These are phyloP conservation scores for Parastagonospora avenae DNA, from an alignment of 2,329 filamentous ascomycete species.

Conservation along the genomic window DNA sequence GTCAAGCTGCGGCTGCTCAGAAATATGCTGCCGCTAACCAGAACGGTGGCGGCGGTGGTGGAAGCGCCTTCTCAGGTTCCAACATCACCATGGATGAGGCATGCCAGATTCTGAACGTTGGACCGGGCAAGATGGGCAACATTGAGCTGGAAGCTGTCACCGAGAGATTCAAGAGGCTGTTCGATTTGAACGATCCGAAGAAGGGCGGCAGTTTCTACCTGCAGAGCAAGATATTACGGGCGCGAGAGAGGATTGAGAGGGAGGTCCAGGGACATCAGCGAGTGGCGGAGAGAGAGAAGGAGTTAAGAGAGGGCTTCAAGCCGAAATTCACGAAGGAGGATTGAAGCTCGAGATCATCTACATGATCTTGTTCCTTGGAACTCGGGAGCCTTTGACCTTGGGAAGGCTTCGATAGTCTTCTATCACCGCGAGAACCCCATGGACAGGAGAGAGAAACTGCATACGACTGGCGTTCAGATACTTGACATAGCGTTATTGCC, in stretches of 20 bases:
- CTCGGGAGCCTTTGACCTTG: too few relatives aligned
- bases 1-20: constrained; percentile 87
- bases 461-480: constrained; percentile 2
- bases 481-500: constrained; percentile 18
- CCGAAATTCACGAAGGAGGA: constrained; percentile 90
- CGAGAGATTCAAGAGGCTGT: constrained; percentile 90
- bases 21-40: constrained; percentile 77
- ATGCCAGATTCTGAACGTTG: constrained; percentile 95
- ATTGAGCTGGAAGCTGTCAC: constrained; percentile 79
- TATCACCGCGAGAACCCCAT: too few relatives aligned
- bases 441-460: not conserved
- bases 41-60: constrained; percentile 60
- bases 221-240: constrained; percentile 93
- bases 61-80: constrained; percentile 60
- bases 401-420: too few relatives aligned
- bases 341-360: constrained; percentile 19
- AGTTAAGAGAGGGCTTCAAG: constrained; percentile 85
- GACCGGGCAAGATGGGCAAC: constrained; percentile 79
- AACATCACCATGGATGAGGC: constrained; percentile 95
- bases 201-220: constrained; percentile 98
- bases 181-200: constrained; percentile 91
- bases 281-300: constrained; percentile 74
- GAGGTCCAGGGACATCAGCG: constrained; percentile 77
- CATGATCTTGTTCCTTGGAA: too few relatives aligned
- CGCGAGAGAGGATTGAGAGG: constrained; percentile 87